Evolutionary conservation across 768 basidiomycete species (phyloP).

Genomic region (Tylopilus sp.): DNA sequence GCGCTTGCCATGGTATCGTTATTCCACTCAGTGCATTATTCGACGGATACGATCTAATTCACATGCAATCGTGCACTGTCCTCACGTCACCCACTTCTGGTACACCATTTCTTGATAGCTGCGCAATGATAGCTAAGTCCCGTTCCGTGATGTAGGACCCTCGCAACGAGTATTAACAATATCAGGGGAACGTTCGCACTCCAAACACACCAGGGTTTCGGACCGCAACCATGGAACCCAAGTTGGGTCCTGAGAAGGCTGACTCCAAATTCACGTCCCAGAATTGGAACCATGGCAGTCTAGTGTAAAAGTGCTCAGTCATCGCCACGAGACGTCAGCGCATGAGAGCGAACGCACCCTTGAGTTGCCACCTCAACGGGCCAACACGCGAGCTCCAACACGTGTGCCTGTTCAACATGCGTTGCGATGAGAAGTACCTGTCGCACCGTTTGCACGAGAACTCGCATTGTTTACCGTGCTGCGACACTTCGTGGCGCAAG

Average conservation of each 20-base stretch:
- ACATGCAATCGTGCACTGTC: background rate
- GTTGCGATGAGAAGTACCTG: background rate
- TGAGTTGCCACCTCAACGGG: background rate
- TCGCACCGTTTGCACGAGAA: background rate
- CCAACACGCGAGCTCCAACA: background rate
- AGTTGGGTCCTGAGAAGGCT: background rate
- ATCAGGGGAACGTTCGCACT: background rate
- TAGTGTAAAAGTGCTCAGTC: background rate
- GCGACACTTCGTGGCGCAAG: background rate
- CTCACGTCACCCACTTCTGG: background rate
- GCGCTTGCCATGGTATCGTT: no score
- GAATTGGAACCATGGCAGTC: background rate
- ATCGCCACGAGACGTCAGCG: background rate
- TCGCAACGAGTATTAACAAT: no score
- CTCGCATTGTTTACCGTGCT: background rate
- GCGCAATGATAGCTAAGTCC: background rate
- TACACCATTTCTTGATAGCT: background rate
- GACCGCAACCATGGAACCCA: background rate
- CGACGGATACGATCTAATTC: background rate
- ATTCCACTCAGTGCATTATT: no score
- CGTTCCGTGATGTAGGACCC: background rate
- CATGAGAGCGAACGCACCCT: background rate
- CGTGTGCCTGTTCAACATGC: background rate
- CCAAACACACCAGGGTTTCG: background rate
- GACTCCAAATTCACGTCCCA: background rate